phyloP scores from a whole-genome alignment of 2,329 filamentous ascomycete genomes.

The Ophiostoma quercus region DNA sequence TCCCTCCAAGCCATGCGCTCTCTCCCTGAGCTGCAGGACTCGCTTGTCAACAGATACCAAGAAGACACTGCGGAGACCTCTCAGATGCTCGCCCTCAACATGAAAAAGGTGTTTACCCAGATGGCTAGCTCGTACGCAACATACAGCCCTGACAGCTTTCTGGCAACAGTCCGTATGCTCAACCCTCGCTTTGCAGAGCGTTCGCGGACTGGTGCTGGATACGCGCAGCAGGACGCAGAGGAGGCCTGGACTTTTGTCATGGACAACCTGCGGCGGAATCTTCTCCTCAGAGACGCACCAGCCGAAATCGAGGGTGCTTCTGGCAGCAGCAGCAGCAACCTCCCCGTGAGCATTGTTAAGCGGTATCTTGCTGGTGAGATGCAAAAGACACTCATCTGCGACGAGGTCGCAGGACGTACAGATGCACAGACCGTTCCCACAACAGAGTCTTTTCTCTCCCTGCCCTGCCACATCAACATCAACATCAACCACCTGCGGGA shows the following conservation, averaged over 20 bases:
- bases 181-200: constrained; percentile 94
- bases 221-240: constrained; percentile 97
- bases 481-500: constrained; percentile 87
- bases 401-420: constrained; percentile 72
- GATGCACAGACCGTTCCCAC: constrained; percentile 64
- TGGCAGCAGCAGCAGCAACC: not conserved
- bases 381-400: constrained; percentile 71
- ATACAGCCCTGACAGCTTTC: constrained; percentile 77
- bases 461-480: constrained; percentile 90
- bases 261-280: constrained; percentile 70
- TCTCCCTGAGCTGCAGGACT: constrained; percentile 84
- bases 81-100: constrained; percentile 64
- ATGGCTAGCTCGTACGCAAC: constrained; percentile 86
- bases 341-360: constrained; percentile 60
- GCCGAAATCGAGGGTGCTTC: constrained; percentile 29
- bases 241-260: constrained; percentile 97
- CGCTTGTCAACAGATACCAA: constrained; percentile 58
- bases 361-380: constrained; percentile 85
- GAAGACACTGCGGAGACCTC: constrained; percentile 25
- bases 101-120: constrained; percentile 66
- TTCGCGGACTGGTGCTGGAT: constrained; percentile 74
- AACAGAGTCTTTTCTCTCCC: constrained; percentile 77
- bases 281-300: constrained; percentile 56
- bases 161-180: constrained; percentile 68
- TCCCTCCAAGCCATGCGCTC: constrained; percentile 85